Evolutionary conservation across 306 rosid genomes (phyloP).

Genomic region (Coriaria nepalensis): DNA sequence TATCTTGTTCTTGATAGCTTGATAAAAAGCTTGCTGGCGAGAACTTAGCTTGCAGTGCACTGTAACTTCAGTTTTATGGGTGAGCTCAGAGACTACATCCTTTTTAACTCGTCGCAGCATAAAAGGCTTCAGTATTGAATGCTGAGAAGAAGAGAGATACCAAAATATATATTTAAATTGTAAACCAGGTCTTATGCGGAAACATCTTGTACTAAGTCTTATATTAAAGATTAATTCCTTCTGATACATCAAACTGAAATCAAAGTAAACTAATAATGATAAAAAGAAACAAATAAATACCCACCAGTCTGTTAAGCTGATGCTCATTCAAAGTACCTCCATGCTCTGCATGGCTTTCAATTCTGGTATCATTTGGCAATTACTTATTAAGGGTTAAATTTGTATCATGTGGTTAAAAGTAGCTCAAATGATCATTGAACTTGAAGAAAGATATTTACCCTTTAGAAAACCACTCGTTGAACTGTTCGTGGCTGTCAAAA

Average conservation of each 20-base stretch:
- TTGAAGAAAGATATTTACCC: slow-evolving; percentile 44
- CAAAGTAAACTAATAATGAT: no score
- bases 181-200: neutral
- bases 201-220: no score
- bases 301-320: slow-evolving; percentile 90
- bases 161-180: slow-evolving; percentile 14
- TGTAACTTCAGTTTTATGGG: slow-evolving; percentile 77
- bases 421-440: slow-evolving; percentile 2
- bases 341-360: slow-evolving; percentile 96
- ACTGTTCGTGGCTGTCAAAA: slow-evolving; percentile 97
- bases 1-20: slow-evolving; percentile 95
- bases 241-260: no score
- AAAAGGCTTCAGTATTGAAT: slow-evolving; percentile 91
- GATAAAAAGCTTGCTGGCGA: slow-evolving; percentile 95
- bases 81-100: slow-evolving; percentile 89
- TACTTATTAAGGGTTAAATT: slow-evolving; percentile 12
- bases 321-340: slow-evolving; percentile 98
- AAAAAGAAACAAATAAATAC: slow-evolving; percentile 18
- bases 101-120: slow-evolving; percentile 93
- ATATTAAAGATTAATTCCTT: no score
- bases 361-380: slow-evolving; percentile 33
- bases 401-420: neutral
- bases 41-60: slow-evolving; percentile 98
- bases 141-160: slow-evolving; percentile 32
- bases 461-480: slow-evolving; percentile 99